A percentile compares a stretch with the other conserved stretches of the same genome.
These are phyloP conservation scores for Plasmopara viticola DNA, from an alignment of 352 stramenopile genomes.

Conservation along the genomic window DNA sequence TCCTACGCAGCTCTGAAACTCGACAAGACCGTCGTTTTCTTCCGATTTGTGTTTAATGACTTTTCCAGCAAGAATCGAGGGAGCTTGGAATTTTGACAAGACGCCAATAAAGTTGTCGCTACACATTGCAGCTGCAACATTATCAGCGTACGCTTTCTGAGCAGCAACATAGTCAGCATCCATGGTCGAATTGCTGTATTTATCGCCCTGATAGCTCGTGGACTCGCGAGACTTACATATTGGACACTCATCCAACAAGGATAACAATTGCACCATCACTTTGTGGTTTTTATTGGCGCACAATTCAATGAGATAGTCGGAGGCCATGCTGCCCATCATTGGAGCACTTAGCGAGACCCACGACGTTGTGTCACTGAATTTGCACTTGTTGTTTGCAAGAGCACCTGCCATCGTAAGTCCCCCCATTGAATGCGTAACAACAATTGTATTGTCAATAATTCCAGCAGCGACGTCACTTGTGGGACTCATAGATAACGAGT, in stretches of 20 bases:
- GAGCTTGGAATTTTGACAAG: slow-evolving; percentile 7
- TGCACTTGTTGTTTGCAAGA: slow-evolving; percentile 11
- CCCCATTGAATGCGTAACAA: slow-evolving; percentile 24
- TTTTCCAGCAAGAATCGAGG: slow-evolving; percentile 6
- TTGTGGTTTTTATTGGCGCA: slow-evolving; percentile 2
- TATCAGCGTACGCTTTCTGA: slow-evolving; percentile 17
- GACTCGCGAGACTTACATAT: slow-evolving; percentile 1
- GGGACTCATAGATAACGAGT: slow-evolving; percentile 11
- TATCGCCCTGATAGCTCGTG: slow-evolving; percentile 5
- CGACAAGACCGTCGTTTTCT: slow-evolving; percentile 22
- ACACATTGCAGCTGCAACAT: slow-evolving; percentile 30
- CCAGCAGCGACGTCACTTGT: slow-evolving; percentile 1
- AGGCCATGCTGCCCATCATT: slow-evolving; percentile 21
- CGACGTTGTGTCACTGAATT: slow-evolving; percentile 7
- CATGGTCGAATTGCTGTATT: slow-evolving; percentile 5
- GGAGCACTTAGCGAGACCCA: slow-evolving; percentile 15
- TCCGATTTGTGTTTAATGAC: slow-evolving; percentile 24
- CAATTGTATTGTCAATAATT: slow-evolving; percentile 14
- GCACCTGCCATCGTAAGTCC: slow-evolving; percentile 14
- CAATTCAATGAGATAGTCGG: slow-evolving; percentile 9
- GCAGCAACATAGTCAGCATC: slow-evolving; percentile 4
- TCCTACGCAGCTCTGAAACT: slow-evolving; percentile 30
- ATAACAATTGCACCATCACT: not conserved
- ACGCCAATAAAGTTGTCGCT: slow-evolving; percentile 25
- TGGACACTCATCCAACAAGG: slow-evolving; percentile 8